Evolutionary conservation across 768 basidiomycete genomes (phyloP), one percentile per base, ranked within the genome.

Genomic region (Pisolithus orientalis): DNA sequence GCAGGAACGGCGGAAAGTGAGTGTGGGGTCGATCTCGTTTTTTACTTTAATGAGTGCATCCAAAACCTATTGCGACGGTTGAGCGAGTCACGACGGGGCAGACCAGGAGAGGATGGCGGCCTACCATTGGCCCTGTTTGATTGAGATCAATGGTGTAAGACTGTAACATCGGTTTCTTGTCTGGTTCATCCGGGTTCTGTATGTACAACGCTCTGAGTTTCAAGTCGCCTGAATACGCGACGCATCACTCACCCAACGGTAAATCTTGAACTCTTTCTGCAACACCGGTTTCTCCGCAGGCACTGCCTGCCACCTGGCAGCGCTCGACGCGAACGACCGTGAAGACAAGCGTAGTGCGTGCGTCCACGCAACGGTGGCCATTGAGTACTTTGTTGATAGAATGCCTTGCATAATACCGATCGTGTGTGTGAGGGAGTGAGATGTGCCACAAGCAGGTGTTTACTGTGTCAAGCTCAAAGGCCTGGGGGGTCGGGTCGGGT

Each of bases 11-110:
- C 96, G 84, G 79, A 99, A 98, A 5, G 95, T 97, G 31, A 99
- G 78, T 1, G 95, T 98, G 2, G 95, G 90, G 74, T 98, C 96
- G 28, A 95, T 65, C 70, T 98, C 95, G 71, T 96, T 97, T 83
- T 99, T 99, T 68, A 99, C 97, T 75, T 98, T 97, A 74, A 97
- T 96, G 61, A 94, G 83, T 2, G 90, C 92, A 62, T 95, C 92
- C 51, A 94, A 84, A 49, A 94, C 70, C 85, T 85, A 47, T 24
- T 14, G 3, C 16, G 17, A 8, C 42, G 7, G 34, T 46, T 7
- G 24, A 3, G 38, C 7, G 6, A n/a, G 27, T 34, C 13, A 34
- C 11, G 34, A 14, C 11, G 31, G 29, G 57, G 50, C 40, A 47
- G 46, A 37, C 14, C 34, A 34, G 45, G 14, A 34, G n/a, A 38